Base-by-base conservation (phyloP, 148 eudicot species). In the Chenopodium album region DNA sequence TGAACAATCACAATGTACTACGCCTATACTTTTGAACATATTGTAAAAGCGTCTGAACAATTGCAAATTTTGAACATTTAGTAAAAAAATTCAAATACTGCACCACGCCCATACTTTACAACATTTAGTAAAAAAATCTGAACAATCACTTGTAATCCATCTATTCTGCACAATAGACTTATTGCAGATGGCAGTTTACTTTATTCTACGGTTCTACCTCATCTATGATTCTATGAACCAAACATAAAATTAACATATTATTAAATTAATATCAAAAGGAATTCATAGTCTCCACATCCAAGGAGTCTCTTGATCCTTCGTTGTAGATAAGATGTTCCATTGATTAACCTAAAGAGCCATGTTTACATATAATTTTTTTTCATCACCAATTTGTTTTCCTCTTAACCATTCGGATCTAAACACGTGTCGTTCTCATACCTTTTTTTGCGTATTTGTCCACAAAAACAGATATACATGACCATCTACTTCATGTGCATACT, bases 251-350 rank as follows among this genome's bases (percentile, higher is more conserved):
- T 56, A 56, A 56, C 20, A 3, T 56, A 56, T 14, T 3, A 56
- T 56, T 56, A 56, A 56, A 22, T 2, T 56, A 4, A 56, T 56
- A 17, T 56, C 20, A 14, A 13, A 56, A 56, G 62, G 20, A 56
- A 56, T 3, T 2, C 22, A 22, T 72, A 66, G 41, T 71, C 73
- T 66, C 48, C 80, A 50, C 12, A 78, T 78, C 10, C 3, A 44
- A 4, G 59, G 34, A 37, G 32, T 41, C 71, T 63, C 56, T 17
- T 64, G 56, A 47, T 65, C 68, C 72, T 65, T 66, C 29, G 26
- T 68, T 78, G 34, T 10, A 28, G 74, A 78, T 78, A 78, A 78
- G 17, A 50, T 78, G 63, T 17, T 8, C 46, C 54, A 67, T 78
- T 16, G 52, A 67, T 48, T 2, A 3, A 56, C 28, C 9, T 50